A percentile compares a stretch with the other conserved stretches of the same genome.
Conservation (phyloP, 1,284 basidiomycete genomes). For the Coniferiporia weirii region DNA sequence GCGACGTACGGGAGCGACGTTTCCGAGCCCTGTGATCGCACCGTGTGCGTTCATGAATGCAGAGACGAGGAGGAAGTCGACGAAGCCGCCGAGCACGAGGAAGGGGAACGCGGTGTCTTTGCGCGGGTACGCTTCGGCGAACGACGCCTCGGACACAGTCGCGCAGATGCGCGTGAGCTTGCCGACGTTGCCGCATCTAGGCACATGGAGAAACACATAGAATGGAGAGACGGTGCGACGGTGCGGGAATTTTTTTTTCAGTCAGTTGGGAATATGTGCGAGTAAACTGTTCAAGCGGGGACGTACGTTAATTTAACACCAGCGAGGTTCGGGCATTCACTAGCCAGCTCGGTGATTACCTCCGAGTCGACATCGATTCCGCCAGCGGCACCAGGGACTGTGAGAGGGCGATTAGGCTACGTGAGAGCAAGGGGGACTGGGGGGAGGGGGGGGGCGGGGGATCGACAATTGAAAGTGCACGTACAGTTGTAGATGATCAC, state of each 20-base stretch:
- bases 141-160: constrained; percentile 54
- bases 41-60: constrained; percentile 44
- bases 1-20: constrained; percentile 40
- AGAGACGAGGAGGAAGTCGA: constrained; percentile 50
- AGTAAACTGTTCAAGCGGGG: background rate
- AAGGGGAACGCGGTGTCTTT: constrained; percentile 62
- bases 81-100: constrained; percentile 51
- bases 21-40: constrained; percentile 53
- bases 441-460: background rate
- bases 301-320: constrained; percentile 86
- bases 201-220: too few relatives aligned
- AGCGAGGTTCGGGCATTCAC: constrained; percentile 64
- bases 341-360: constrained; percentile 73
- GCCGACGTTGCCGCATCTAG: constrained; percentile 82
- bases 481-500: constrained; percentile 89
- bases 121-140: constrained; percentile 56
- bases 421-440: constrained; percentile 5
- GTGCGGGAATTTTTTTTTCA: background rate
- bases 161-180: constrained; percentile 82
- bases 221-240: too few relatives aligned
- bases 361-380: constrained; percentile 87
- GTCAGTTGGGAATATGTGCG: background rate
- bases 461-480: constrained; percentile 26
- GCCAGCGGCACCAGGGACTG: constrained; percentile 77
- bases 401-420: background rate